Percentiles rank a stretch among this genome's conserved stretches.
phyloP scores from a whole-genome alignment of 2,329 filamentous ascomycete species.

The Fusarium sp. region DNA sequence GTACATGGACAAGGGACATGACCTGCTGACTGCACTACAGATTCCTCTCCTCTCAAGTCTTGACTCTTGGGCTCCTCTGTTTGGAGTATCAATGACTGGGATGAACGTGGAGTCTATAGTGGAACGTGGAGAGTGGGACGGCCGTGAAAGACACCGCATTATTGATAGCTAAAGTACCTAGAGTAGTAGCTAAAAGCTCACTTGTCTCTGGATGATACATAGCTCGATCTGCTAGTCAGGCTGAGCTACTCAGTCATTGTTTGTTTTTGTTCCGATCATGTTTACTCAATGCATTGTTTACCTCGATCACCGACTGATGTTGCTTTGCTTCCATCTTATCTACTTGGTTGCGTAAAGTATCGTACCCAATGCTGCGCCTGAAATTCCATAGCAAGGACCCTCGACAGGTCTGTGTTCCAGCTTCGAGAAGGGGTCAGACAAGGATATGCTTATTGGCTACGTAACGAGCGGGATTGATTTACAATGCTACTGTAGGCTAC shows the following conservation, averaged over 20 bases:
- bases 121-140: conserved; percentile 38
- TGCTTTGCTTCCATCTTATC: conserved; percentile 6
- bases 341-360: not conserved
- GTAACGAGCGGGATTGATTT: conserved; percentile 22
- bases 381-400: conserved; percentile 21
- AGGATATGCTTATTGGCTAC: conserved; percentile 22
- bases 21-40: conserved; percentile 27
- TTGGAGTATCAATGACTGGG: conserved; percentile 21
- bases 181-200: not conserved
- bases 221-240: not conserved
- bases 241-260: not conserved
- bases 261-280: conserved; percentile 1
- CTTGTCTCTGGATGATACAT: not conserved
- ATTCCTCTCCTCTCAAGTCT: conserved; percentile 1
- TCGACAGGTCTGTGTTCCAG: conserved; percentile 23
- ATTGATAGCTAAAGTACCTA: conserved; percentile 8
- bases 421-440: conserved; percentile 22
- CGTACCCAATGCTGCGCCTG: conserved; percentile 4
- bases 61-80: not conserved
- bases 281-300: not conserved
- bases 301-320: not conserved
- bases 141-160: conserved; percentile 25
- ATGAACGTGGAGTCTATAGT: conserved; percentile 37
- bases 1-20: conserved; percentile 4
- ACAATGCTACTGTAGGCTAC: conserved; percentile 19